Conservation (phyloP, 2,329 filamentous ascomycete species). For the Beauveria pseudobassiana region DNA sequence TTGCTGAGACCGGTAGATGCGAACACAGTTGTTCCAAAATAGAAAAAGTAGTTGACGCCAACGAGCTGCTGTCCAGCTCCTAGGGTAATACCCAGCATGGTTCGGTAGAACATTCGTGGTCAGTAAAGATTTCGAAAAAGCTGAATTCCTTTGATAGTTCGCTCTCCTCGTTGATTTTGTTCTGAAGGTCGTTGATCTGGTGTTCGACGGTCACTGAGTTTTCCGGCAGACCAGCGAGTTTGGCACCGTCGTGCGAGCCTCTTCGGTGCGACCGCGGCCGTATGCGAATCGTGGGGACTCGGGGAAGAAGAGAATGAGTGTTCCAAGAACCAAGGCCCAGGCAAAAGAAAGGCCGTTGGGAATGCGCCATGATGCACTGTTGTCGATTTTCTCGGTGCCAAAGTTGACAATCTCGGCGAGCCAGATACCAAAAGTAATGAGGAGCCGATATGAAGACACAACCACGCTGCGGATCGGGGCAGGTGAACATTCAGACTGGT, state of each 20-base stretch:
- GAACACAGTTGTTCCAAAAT: slow-evolving; percentile 61
- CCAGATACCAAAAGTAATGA: slow-evolving; percentile 63
- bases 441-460: slow-evolving; percentile 59
- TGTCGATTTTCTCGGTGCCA: slow-evolving; percentile 42
- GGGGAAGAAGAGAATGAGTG: slow-evolving; percentile 44
- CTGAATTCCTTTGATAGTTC: slow-evolving; percentile 36
- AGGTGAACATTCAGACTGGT: slow-evolving; percentile 59
- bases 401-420: slow-evolving; percentile 51
- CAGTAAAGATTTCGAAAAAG: slow-evolving; percentile 58
- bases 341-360: slow-evolving; percentile 49
- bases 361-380: slow-evolving; percentile 53
- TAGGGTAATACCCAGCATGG: slow-evolving; percentile 52
- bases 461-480: slow-evolving; percentile 57
- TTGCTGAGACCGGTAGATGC: slow-evolving; percentile 55
- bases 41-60: slow-evolving; percentile 62
- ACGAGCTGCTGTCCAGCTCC: slow-evolving; percentile 63
- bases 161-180: slow-evolving; percentile 42
- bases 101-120: slow-evolving; percentile 58
- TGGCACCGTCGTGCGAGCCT: slow-evolving; percentile 40
- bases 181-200: slow-evolving; percentile 44
- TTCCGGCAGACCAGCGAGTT: slow-evolving; percentile 34
- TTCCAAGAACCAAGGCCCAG: slow-evolving; percentile 46
- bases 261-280: slow-evolving; percentile 36
- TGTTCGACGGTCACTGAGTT: slow-evolving; percentile 33
- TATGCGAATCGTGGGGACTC: slow-evolving; percentile 48